Conservation (phyloP, 176 grass and related monocot genomes). For the Hsuehochloa calcarea region DNA sequence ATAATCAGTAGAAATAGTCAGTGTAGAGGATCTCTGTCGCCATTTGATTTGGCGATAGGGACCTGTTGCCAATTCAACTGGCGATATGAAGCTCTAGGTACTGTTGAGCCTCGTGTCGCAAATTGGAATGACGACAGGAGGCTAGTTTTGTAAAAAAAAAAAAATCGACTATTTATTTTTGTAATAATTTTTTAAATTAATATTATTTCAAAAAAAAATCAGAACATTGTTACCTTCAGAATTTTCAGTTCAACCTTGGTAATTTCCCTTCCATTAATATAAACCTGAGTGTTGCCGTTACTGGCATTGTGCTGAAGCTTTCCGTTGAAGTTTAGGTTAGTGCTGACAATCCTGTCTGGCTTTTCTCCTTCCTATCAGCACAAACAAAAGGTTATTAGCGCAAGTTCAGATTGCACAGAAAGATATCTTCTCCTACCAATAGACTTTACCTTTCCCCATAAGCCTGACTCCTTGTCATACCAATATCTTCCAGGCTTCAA, state of each 20-base stretch:
- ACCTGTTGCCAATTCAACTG: too few species aligned
- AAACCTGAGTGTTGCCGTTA: slow-evolving; percentile 86
- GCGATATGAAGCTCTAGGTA: too few species aligned
- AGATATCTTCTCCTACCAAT: neutral
- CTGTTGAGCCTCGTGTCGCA: too few species aligned
- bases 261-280: slow-evolving; percentile 88
- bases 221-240: slow-evolving; percentile 52
- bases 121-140: too few species aligned
- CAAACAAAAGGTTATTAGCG: neutral
- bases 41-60: too few species aligned
- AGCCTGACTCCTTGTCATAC: slow-evolving; percentile 96
- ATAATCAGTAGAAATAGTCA: too few species aligned
- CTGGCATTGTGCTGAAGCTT: slow-evolving; percentile 79
- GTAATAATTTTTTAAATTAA: too few species aligned
- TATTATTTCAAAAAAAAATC: too few species aligned
- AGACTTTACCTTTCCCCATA: slow-evolving; percentile 82
- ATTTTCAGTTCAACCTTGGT: slow-evolving; percentile 75
- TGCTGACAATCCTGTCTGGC: slow-evolving; percentile 67
- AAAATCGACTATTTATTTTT: too few species aligned
- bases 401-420: neutral
- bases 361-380: slow-evolving; percentile 72
- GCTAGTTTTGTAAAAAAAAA: too few species aligned
- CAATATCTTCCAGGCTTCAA: slow-evolving; percentile 95
- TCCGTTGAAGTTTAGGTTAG: slow-evolving; percentile 77
- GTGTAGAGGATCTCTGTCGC: too few species aligned